Percentiles rank a stretch among this genome's conserved stretches.
These are phyloP conservation scores for Daldinia sp. DNA, from an alignment of 2,329 filamentous ascomycete genomes.

Conservation along the genomic window DNA sequence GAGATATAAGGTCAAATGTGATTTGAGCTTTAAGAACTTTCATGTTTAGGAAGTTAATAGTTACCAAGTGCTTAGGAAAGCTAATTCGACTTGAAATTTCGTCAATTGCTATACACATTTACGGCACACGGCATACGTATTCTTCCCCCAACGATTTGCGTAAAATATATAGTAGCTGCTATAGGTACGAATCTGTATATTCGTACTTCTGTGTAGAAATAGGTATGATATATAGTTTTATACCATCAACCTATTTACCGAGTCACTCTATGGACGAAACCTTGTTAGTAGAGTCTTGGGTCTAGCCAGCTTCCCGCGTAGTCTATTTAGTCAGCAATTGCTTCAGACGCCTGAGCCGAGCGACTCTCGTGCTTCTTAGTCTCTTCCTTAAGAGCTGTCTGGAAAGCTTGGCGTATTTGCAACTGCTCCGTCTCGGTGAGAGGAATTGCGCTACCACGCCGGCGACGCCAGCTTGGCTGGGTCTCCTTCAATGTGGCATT, in stretches of 20 bases:
- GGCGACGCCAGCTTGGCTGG: constrained; percentile 55
- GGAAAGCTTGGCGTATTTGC: constrained; percentile 52
- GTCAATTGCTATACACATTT: too few species aligned
- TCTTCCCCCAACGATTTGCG: too few species aligned
- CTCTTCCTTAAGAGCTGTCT: constrained; percentile 47
- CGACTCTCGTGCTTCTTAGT: neutral
- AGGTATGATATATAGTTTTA: neutral
- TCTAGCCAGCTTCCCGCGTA: neutral
- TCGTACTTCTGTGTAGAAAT: neutral
- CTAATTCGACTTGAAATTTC: too few species aligned
- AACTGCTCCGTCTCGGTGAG: constrained; percentile 57
- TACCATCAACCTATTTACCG: neutral
- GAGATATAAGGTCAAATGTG: too few species aligned
- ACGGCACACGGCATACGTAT: too few species aligned
- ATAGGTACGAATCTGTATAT: neutral
- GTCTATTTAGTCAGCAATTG: constrained; percentile 11
- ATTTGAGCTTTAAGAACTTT: too few species aligned
- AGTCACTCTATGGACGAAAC: neutral
- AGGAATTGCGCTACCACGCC: constrained; percentile 52
- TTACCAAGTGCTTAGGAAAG: too few species aligned
- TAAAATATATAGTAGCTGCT: too few species aligned
- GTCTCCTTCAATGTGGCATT: constrained; percentile 60
- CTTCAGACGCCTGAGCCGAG: constrained; percentile 2
- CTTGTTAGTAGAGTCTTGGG: neutral
- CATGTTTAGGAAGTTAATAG: too few species aligned